phyloP scores from a whole-genome alignment of 2,329 filamentous ascomycete genomes.

The Diplocarpon rosae region DNA sequence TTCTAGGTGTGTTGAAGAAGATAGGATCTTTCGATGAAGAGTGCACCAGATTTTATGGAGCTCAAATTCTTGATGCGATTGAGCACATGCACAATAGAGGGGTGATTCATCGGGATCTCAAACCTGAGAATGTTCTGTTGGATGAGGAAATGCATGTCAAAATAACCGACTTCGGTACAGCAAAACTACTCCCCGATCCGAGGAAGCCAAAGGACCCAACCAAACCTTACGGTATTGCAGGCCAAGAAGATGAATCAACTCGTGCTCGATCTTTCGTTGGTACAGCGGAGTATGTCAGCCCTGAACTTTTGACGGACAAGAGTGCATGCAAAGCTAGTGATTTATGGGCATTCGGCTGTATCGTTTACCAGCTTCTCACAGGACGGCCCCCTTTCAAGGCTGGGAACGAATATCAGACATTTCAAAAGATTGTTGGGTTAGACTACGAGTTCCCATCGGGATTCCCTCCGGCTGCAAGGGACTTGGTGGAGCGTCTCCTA shows the following conservation, averaged over 20 bases:
- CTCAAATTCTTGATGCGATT: slow-evolving; percentile 91
- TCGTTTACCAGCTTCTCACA: slow-evolving; percentile 90
- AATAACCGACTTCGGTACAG: slow-evolving; percentile 96
- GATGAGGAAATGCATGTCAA: slow-evolving; percentile 97
- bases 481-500: slow-evolving; percentile 80
- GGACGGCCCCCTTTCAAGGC: slow-evolving; percentile 97
- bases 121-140: slow-evolving; percentile 91
- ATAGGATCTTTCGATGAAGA: slow-evolving; percentile 91
- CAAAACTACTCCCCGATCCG: slow-evolving; percentile 70
- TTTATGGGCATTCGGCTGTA: slow-evolving; percentile 96
- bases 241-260: slow-evolving; percentile 45
- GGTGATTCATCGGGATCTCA: slow-evolving; percentile 92
- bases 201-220: slow-evolving; percentile 26
- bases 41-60: slow-evolving; percentile 86
- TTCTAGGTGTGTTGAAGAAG: slow-evolving; percentile 86
- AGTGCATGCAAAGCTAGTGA: slow-evolving; percentile 97
- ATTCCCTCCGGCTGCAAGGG: slow-evolving; percentile 76
- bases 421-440: slow-evolving; percentile 91
- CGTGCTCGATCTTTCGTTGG: slow-evolving; percentile 92
- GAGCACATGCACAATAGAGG: slow-evolving; percentile 96
- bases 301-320: slow-evolving; percentile 92
- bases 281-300: slow-evolving; percentile 95
- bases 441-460: slow-evolving; percentile 89
- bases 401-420: slow-evolving; percentile 89
- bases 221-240: slow-evolving; percentile 31